Evolutionary conservation across 1,284 basidiomycete genomes (phyloP), one percentile per base, ranked within the genome.

Genomic region (Ceratobasidium sp.): DNA sequence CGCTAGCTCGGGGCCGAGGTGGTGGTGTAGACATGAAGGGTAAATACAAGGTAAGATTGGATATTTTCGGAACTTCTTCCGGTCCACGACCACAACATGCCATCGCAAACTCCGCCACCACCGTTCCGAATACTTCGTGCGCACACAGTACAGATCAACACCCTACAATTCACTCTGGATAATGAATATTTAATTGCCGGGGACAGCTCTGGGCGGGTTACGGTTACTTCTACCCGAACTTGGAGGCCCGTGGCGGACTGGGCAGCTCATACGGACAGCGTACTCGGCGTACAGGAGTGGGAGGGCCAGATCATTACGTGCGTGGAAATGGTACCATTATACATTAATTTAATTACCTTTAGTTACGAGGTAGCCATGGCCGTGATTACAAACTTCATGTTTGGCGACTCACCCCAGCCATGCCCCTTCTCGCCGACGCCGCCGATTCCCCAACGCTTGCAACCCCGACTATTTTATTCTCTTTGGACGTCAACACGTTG

Each of bases 401-500:
- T 3, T 92, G 92, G 92, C 59, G 57, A 7, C 51, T 76, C 25
- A 77, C 76, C 29, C 46, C 67, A 40, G 67, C 62, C 15, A 51
- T 76, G 0, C 79, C 84, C 4, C 84, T 86, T 11, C 83, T 90
- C 9, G 90, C 88, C 34, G 88, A 89, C 11, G 88, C 90, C 1
- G 90, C 90, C 1, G 85, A 87, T 1, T 81, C 88, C 61, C 85
- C 88, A 1, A 87, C 84, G 17, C 83, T 88, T 13, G 85, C 86
- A 0, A 83, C 83, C 0, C 94, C 92, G 2, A 78, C 81, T 6
- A 81, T 94, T 6, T 81, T 84, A 1, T 91, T 90, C 79, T 91
- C 91, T 0, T 85, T 97, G 83, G 92, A 94, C 80, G 91, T 95
- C 77, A 98, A 97, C 82, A 90, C 95, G 1, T 86, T 97, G 78